Conservation (phyloP, 73 alveolate genomes). For the Uronychia binucleata region DNA sequence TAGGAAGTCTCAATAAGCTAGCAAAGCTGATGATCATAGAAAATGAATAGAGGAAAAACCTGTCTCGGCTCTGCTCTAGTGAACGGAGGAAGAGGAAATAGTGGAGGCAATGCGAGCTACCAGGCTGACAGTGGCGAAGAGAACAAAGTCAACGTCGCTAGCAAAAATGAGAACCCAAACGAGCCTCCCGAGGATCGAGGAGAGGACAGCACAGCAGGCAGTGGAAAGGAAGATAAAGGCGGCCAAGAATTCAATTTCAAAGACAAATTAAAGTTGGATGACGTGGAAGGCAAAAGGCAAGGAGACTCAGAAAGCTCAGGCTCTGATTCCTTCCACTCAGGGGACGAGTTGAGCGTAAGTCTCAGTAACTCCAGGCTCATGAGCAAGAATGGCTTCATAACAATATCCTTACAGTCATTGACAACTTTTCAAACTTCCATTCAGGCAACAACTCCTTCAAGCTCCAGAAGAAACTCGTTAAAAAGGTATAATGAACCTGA, state of each 20-base stretch:
- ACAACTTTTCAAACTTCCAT: neutral
- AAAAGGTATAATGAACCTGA: neutral
- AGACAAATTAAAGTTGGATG: neutral
- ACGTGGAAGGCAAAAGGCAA: neutral
- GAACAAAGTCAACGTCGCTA: neutral
- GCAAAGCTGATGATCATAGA: neutral
- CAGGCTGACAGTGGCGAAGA: neutral
- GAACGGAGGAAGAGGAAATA: too few relatives aligned
- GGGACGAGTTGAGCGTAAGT: neutral
- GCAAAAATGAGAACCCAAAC: neutral
- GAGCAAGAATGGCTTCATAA: slow-evolving; percentile 8
- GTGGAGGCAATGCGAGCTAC: neutral
- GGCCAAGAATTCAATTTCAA: neutral
- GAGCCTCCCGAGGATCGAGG: neutral
- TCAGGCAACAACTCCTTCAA: neutral
- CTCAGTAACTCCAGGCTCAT: neutral
- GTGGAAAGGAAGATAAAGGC: neutral
- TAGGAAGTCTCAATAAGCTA: neutral
- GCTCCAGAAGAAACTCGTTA: neutral
- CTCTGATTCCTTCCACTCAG: neutral
- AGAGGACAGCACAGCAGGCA: neutral
- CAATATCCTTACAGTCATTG: slow-evolving; percentile 1
- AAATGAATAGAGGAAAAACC: neutral
- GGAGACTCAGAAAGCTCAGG: neutral
- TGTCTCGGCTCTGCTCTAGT: too few relatives aligned